Percentiles rank a stretch among this genome's conserved stretches.
Conservation (phyloP, 208 protist species). For the Acanthamoeba triangularis region DNA sequence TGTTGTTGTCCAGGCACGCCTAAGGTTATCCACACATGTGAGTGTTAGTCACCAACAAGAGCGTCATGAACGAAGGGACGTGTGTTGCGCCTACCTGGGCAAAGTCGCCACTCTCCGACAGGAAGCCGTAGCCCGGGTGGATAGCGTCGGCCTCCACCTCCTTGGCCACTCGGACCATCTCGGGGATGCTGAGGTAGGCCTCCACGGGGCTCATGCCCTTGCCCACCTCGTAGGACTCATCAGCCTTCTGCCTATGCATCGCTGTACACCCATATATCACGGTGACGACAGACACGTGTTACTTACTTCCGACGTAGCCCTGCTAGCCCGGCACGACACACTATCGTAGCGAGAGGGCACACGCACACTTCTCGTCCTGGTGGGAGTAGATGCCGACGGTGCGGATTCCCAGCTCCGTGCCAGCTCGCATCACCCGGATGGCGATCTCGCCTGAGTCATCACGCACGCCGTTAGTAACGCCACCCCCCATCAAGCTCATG, state of each 20-base stretch:
- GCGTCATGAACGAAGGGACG: background rate
- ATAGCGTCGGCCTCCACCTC: conserved; percentile 89
- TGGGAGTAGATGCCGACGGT: conserved; percentile 87
- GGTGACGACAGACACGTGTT: too few species aligned
- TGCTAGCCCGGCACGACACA: too few species aligned
- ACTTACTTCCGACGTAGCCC: too few species aligned
- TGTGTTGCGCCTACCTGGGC: conserved; percentile 74
- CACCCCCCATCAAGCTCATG: too few species aligned
- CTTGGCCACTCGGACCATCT: conserved; percentile 88
- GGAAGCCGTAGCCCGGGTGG: conserved; percentile 88
- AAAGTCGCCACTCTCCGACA: conserved; percentile 84
- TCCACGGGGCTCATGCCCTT: conserved; percentile 86
- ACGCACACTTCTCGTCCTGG: conserved; percentile 76
- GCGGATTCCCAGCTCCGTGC: conserved; percentile 92
- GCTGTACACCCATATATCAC: background rate
- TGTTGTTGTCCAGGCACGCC: conserved; percentile 79
- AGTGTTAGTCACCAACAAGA: background rate
- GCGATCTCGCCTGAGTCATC: conserved; percentile 92
- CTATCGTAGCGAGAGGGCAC: too few species aligned
- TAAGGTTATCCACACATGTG: background rate
- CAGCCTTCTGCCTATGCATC: conserved; percentile 85
- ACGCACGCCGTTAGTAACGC: background rate
- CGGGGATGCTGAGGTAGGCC: conserved; percentile 89
- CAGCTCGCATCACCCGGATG: conserved; percentile 92
- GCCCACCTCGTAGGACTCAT: conserved; percentile 89